These are phyloP conservation scores for Nannochloropsis salina DNA, from an alignment of 108 stramenopile genomes.

Conservation along the genomic window DNA sequence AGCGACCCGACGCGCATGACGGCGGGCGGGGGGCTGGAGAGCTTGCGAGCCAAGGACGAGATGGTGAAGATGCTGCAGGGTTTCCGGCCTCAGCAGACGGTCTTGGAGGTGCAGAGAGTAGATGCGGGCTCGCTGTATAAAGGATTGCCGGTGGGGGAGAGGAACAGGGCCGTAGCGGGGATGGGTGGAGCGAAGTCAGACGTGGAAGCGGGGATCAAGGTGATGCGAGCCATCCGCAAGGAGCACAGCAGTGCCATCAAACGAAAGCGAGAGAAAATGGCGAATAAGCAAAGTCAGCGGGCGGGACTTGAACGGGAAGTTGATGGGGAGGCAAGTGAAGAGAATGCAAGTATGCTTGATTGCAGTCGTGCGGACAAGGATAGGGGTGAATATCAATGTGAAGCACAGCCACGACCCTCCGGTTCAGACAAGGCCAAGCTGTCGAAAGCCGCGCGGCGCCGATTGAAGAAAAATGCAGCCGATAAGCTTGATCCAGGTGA, in stretches of 20 bases:
- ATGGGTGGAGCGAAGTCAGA: not conserved
- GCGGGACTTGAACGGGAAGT: conserved; percentile 1
- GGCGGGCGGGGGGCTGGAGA: not conserved
- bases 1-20: conserved; percentile 27
- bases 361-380: not conserved
- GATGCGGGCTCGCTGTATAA: conserved; percentile 33
- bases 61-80: conserved; percentile 27
- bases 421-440: not conserved
- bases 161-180: conserved; percentile 26
- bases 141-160: conserved; percentile 29
- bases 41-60: not conserved
- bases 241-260: not conserved
- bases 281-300: not conserved
- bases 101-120: conserved; percentile 88
- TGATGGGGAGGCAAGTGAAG: not conserved
- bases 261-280: not conserved
- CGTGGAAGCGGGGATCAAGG: not conserved
- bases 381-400: not conserved
- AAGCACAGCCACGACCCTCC: not conserved
- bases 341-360: not conserved
- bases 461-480: not conserved
- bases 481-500: not conserved
- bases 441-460: not conserved
- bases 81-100: conserved; percentile 92
- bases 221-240: not conserved